Base-by-base conservation (phyloP, 305 asterid genomes). In the Fraxinus paxiana region DNA sequence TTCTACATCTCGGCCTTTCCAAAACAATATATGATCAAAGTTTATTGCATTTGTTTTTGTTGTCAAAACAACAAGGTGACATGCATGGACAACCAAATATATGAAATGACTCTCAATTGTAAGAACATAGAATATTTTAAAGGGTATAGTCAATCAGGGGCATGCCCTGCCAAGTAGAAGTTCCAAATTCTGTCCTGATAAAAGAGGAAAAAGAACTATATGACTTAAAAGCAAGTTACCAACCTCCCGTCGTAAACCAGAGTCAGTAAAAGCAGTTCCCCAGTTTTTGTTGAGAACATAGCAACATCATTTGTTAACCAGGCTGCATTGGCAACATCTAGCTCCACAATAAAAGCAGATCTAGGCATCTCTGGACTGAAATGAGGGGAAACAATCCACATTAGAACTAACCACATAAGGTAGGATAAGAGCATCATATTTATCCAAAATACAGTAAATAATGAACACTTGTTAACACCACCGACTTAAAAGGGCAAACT, bases 271-370 rank as follows among this genome's bases (percentile, higher is more conserved):
- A 94, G 99, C 86, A 96, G 90, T 82, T 96, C 99, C 87, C 99
- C 97, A 17, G 94, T 89, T 86, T 94, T 96, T 80, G 99, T 86
- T 28, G 99, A 96, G 86, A 96, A 88, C 90, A 96, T 87, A 20
- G 93, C 99, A 80, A 96, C 99, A 87, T 96, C 97, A 92, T 89
- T 92, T 77, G 97, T 83, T 83, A 96, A 85, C 99, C 99, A 95
- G 7, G 97, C 87, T 26, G 98, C 98, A 86, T 87, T 90, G 83
- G 98, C 92, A 34, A 96, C 97, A 88, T 96, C 99, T 75, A 94
- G 94, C 92, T 96, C 99, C 81, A 88, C 91, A 84, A 84, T 85
- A 87, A 95, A 92, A 85, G 89, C 89, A 82, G 97, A 88, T 84
- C 96, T 91, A 81, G 90, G 90, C 90, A 92, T 91, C 82, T 96